Conservation (phyloP, 2,329 filamentous ascomycete genomes). For the Alternaria panax region DNA sequence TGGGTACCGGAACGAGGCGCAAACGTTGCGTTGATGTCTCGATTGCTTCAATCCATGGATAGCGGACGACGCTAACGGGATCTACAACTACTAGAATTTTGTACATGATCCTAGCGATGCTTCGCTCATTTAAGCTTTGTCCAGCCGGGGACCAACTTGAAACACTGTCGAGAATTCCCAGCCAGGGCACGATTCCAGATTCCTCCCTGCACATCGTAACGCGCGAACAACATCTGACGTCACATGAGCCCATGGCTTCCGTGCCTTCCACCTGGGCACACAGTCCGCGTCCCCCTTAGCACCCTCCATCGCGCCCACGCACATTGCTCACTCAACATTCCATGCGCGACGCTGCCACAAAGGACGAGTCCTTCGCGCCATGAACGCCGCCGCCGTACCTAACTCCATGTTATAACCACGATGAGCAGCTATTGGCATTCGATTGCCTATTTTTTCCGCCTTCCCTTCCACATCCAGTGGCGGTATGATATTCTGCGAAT, state of each 20-base stretch:
- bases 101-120: slow-evolving; percentile 1
- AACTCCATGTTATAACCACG: slow-evolving; percentile 13
- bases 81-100: neutral
- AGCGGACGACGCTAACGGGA: neutral
- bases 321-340: slow-evolving; percentile 13
- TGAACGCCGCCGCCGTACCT: slow-evolving; percentile 2
- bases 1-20: neutral
- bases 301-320: neutral
- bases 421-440: slow-evolving; percentile 44
- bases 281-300: slow-evolving; percentile 9
- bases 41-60: too few relatives aligned
- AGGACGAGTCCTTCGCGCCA: neutral
- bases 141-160: neutral
- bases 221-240: slow-evolving; percentile 12
- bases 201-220: too few relatives aligned
- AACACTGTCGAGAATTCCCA: slow-evolving; percentile 3
- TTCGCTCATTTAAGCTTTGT: slow-evolving; percentile 12
- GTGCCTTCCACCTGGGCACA: slow-evolving; percentile 14
- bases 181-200: neutral
- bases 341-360: slow-evolving; percentile 2
- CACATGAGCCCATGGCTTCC: slow-evolving; percentile 11
- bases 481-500: neutral
- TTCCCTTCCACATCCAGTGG: slow-evolving; percentile 45
- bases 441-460: slow-evolving; percentile 47
- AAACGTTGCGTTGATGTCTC: neutral